Conservation (phyloP, 2,329 filamentous ascomycete genomes). For the Arthrobotrys sphaeroides region DNA sequence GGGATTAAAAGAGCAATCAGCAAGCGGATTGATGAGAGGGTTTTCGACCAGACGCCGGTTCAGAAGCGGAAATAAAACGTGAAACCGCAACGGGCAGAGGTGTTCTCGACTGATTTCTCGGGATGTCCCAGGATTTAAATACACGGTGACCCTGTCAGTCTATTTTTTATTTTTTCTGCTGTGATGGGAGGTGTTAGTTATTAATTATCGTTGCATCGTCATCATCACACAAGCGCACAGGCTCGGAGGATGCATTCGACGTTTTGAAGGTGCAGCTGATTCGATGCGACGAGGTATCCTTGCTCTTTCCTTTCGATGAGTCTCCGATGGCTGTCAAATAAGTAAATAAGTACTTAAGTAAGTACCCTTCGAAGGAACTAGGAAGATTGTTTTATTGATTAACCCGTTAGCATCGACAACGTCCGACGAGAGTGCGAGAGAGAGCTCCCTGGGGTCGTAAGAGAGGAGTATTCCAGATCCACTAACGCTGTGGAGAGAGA, state of each 20-base stretch:
- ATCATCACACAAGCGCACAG: conserved; percentile 47
- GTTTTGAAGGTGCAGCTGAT: conserved; percentile 17
- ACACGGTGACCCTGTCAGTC: no score
- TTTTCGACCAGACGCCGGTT: no score
- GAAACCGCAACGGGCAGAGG: no score
- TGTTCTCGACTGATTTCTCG: no score
- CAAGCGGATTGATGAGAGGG: no score
- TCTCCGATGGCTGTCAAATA: neutral
- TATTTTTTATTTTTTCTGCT: no score
- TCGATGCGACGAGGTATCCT: conserved; percentile 10
- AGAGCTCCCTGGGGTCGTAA: no score
- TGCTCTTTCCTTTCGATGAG: neutral
- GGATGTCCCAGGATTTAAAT: neutral
- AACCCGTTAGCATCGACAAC: neutral
- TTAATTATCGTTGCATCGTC: conserved; percentile 38
- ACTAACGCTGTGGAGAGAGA: neutral
- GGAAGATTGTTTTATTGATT: neutral
- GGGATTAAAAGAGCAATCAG: no score
- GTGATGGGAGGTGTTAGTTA: no score
- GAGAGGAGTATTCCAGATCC: conserved; percentile 8
- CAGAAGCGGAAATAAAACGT: no score
- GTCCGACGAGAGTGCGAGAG: no score
- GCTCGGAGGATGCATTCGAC: conserved; percentile 7
- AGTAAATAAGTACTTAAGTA: no score
- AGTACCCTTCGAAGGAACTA: neutral